A percentile compares a stretch with the other conserved stretches of the same genome.
phyloP scores from a whole-genome alignment of 75 land plant genomes.

The Isoetes taiwanensis region DNA sequence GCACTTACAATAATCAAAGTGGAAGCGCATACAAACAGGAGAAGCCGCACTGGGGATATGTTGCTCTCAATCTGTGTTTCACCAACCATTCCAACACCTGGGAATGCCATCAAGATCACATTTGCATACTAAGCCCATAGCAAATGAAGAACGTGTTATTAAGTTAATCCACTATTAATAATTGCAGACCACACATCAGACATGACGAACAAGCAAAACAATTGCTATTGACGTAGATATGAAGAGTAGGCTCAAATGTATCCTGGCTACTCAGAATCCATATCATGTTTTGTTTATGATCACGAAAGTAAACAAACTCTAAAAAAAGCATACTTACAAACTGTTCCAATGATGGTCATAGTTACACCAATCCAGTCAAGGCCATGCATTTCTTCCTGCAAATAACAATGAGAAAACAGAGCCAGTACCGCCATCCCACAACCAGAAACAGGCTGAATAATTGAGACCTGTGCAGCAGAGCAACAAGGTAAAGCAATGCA shows the following conservation, averaged over 20 bases:
- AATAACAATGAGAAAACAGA: conserved; percentile 85
- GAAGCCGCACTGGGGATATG: conserved; percentile 41
- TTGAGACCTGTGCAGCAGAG: conserved; percentile 47
- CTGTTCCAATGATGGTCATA: conserved; percentile 79
- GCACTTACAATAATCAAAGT: too few species aligned
- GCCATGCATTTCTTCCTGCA: conserved; percentile 74
- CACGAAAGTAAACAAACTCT: conserved; percentile 5
- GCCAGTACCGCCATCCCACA: conserved; percentile 88
- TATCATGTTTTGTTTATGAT: too few species aligned
- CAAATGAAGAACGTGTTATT: not conserved
- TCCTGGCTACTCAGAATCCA: not conserved
- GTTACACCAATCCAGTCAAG: conserved; percentile 85
- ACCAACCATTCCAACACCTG: conserved; percentile 86
- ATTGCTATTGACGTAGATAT: not conserved
- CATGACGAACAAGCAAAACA: not conserved
- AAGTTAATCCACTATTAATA: not conserved
- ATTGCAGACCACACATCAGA: not conserved
- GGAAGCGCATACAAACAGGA: too few species aligned
- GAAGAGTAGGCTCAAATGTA: not conserved
- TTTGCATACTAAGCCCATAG: not conserved
- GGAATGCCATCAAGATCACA: not conserved
- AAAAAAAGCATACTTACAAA: conserved; percentile 59
- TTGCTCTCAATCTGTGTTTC: conserved; percentile 59
- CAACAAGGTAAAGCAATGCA: not conserved
- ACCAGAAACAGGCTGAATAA: conserved; percentile 94